Percentiles rank a stretch among this genome's conserved stretches.
These are phyloP conservation scores for Thozetella sp. DNA, from an alignment of 495 filamentous ascomycete genomes.

Conservation along the genomic window DNA sequence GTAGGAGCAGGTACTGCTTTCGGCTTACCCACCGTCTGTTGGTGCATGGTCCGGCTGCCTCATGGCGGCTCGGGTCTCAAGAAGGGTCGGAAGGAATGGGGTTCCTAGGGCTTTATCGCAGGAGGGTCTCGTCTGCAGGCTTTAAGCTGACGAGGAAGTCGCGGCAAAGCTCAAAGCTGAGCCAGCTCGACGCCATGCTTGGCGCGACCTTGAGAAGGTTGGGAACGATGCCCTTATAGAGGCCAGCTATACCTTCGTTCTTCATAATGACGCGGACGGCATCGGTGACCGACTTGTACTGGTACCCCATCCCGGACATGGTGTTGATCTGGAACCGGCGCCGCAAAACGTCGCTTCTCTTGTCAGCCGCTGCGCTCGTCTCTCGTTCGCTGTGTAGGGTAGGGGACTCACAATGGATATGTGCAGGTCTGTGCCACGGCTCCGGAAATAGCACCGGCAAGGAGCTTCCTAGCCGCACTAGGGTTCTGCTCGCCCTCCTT, in stretches of 20 bases:
- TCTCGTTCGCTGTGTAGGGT: not conserved
- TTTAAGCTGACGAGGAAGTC: slow-evolving; percentile 75
- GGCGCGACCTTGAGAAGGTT: slow-evolving; percentile 97
- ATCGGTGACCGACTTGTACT: slow-evolving; percentile 85
- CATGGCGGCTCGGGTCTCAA: not conserved
- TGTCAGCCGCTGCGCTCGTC: slow-evolving; percentile 19
- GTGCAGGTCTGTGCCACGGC: slow-evolving; percentile 96
- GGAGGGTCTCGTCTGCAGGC: slow-evolving; percentile 29
- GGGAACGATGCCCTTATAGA: slow-evolving; percentile 93
- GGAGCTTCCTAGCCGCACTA: slow-evolving; percentile 74
- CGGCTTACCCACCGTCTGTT: no score
- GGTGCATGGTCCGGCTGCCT: no score
- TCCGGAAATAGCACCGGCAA: slow-evolving; percentile 90
- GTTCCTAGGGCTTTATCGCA: no score
- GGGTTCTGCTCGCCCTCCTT: slow-evolving; percentile 88
- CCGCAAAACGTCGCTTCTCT: slow-evolving; percentile 82
- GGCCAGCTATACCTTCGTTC: slow-evolving; percentile 68
- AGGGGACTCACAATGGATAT: slow-evolving; percentile 85
- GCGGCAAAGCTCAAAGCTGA: slow-evolving; percentile 91
- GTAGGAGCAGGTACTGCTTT: no score
- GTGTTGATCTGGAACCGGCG: slow-evolving; percentile 98
- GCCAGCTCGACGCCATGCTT: slow-evolving; percentile 98
- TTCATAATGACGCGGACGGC: slow-evolving; percentile 79
- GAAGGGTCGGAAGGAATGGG: no score
- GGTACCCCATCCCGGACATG: slow-evolving; percentile 98